A percentile compares a stretch with the other conserved stretches of the same genome.
Conservation (phyloP, 306 rosid species). For the Vigna reflexopilosa region DNA sequence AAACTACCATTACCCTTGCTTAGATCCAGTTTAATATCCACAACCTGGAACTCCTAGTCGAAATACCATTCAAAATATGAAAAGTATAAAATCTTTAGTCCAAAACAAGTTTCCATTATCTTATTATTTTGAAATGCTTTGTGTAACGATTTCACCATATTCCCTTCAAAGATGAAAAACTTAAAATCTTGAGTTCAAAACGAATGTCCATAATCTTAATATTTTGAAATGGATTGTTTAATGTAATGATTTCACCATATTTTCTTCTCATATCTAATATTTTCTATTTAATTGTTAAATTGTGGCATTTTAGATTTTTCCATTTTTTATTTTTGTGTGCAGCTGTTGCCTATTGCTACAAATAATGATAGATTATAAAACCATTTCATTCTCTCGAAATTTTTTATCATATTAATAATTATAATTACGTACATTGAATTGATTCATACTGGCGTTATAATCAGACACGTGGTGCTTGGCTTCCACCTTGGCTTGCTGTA, state of each 20-base stretch:
- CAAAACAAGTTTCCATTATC: too few relatives aligned
- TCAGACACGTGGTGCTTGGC: slow-evolving; percentile 90
- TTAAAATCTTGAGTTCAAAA: not conserved
- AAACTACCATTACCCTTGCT: not conserved
- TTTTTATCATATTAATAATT: slow-evolving; percentile 1
- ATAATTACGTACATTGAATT: slow-evolving; percentile 23
- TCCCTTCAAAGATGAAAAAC: not conserved
- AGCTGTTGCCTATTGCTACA: not conserved
- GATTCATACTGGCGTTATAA: slow-evolving; percentile 46
- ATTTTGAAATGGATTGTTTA: not conserved
- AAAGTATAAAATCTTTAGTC: too few relatives aligned
- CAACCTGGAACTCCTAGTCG: not conserved
- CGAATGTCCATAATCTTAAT: not conserved
- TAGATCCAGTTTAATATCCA: not conserved
- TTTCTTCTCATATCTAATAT: not conserved
- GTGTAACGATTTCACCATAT: too few relatives aligned
- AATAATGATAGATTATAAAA: slow-evolving; percentile 5
- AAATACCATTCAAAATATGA: not conserved
- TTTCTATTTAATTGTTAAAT: not conserved
- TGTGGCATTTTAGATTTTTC: not conserved
- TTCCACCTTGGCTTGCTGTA: slow-evolving; percentile 91
- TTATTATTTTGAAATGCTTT: too few relatives aligned
- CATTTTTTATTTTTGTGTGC: slow-evolving; percentile 19
- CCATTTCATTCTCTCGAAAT: slow-evolving; percentile 20
- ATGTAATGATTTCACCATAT: not conserved